phyloP scores from a whole-genome alignment of 2,329 filamentous ascomycete genomes.

The Colletotrichum sp. region DNA sequence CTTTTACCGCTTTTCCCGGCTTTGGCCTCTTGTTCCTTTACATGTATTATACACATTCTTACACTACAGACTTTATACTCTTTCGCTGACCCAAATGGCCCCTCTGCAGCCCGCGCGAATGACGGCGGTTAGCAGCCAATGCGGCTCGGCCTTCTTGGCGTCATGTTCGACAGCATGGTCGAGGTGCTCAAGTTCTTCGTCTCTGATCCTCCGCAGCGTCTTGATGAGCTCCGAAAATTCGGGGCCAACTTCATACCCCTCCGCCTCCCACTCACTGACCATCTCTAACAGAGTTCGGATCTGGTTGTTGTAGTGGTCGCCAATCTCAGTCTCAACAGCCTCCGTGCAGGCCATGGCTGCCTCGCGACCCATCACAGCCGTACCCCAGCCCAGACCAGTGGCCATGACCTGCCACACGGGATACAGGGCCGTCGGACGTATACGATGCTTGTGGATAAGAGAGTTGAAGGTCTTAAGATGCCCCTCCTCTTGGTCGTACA shows the following conservation, averaged over 20 bases:
- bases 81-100: constrained; percentile 91
- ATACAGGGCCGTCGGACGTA: constrained; percentile 92
- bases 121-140: constrained; percentile 85
- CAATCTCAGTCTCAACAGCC: constrained; percentile 98
- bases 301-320: constrained; percentile 93
- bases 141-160: constrained; percentile 86
- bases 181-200: constrained; percentile 96
- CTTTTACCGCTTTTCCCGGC: constrained; percentile 3
- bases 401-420: constrained; percentile 87
- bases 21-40: constrained; percentile 7
- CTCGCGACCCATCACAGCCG: constrained; percentile 86
- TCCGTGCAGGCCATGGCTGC: constrained; percentile 99
- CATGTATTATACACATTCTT: constrained; percentile 23
- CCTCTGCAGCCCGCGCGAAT: constrained; percentile 90
- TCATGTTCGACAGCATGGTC: constrained; percentile 96
- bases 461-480: constrained; percentile 88
- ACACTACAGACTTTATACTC: constrained; percentile 48
- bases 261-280: constrained; percentile 74
- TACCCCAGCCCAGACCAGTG: constrained; percentile 85
- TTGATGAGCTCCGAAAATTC: constrained; percentile 77
- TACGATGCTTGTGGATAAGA: constrained; percentile 82
- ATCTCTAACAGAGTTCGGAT: constrained; percentile 83
- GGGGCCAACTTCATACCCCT: constrained; percentile 80
- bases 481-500: constrained; percentile 94
- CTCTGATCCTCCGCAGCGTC: constrained; percentile 82